Evolutionary conservation across 2,329 filamentous ascomycete species (phyloP).

Genomic region (Epichloe uncinata): DNA sequence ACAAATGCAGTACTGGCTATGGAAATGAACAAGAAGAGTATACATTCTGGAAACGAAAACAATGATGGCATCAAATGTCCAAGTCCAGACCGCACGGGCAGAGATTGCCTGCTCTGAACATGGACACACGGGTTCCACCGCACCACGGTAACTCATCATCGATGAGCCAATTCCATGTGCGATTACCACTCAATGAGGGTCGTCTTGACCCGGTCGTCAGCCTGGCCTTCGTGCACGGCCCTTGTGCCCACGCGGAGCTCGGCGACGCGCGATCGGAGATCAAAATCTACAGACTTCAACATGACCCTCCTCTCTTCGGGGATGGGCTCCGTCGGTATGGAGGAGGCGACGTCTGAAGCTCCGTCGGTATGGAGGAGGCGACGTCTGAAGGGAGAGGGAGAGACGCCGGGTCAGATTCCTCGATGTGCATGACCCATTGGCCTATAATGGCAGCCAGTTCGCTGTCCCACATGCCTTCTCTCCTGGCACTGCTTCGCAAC

Average conservation of each 20-base stretch:
- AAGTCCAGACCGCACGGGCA: not conserved
- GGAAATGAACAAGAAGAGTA: too few species aligned
- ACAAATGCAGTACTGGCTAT: too few species aligned
- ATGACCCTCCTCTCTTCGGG: conserved; percentile 43
- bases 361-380: too few species aligned
- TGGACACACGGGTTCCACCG: not conserved
- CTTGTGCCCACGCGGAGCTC: conserved; percentile 40
- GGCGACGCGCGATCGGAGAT: conserved; percentile 37
- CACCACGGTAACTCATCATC: not conserved
- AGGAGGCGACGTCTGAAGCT: too few species aligned
- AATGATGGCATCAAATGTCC: not conserved
- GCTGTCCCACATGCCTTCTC: conserved; percentile 60
- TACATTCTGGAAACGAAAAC: too few species aligned
- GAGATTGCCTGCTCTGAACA: not conserved
- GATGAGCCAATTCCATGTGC: not conserved
- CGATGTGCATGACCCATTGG: conserved; percentile 41
- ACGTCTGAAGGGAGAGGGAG: too few species aligned
- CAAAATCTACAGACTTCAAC: conserved; percentile 42
- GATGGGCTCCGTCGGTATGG: conserved; percentile 17
- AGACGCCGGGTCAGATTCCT: conserved; percentile 28
- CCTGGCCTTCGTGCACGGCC: conserved; percentile 30
- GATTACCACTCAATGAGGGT: conserved; percentile 38
- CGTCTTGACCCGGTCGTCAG: conserved; percentile 32
- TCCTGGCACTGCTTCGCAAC: conserved; percentile 42
- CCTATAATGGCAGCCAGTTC: conserved; percentile 42